phyloP scores from a whole-genome alignment of 2,329 filamentous ascomycete species.

The Cytospora chrysosperma region DNA sequence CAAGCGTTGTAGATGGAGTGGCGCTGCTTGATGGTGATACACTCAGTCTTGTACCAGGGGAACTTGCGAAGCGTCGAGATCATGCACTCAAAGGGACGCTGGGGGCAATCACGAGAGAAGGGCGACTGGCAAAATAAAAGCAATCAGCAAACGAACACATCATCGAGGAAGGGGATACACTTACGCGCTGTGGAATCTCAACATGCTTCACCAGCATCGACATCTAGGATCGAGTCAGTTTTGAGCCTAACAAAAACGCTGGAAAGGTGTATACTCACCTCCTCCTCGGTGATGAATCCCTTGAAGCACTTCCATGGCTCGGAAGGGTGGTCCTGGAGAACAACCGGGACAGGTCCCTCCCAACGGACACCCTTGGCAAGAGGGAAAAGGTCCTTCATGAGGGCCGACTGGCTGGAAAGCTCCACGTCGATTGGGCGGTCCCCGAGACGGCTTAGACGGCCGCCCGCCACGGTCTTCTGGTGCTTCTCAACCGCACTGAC shows the following conservation, averaged over 20 bases:
- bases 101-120: conserved; percentile 59
- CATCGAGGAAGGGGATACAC: conserved; percentile 32
- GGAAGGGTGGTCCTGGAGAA: conserved; percentile 37
- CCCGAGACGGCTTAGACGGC: conserved; percentile 51
- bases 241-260: not conserved
- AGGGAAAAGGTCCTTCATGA: conserved; percentile 65
- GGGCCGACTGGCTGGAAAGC: conserved; percentile 52
- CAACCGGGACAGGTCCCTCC: conserved; percentile 46
- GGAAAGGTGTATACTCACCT: conserved; percentile 44
- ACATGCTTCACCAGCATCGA: conserved; percentile 62
- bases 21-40: conserved; percentile 59
- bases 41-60: conserved; percentile 58
- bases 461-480: conserved; percentile 37
- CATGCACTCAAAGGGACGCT: conserved; percentile 64
- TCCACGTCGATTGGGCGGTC: conserved; percentile 57
- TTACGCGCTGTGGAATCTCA: conserved; percentile 60
- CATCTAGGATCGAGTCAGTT: not conserved
- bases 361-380: conserved; percentile 56
- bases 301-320: conserved; percentile 55
- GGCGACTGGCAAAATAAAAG: conserved; percentile 45
- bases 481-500: conserved; percentile 51
- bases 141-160: conserved; percentile 10
- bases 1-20: conserved; percentile 52
- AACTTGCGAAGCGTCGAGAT: conserved; percentile 63
- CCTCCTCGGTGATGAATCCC: conserved; percentile 60